phyloP scores from a whole-genome alignment of 2,329 filamentous ascomycete species.

The Xylaria sp. region DNA sequence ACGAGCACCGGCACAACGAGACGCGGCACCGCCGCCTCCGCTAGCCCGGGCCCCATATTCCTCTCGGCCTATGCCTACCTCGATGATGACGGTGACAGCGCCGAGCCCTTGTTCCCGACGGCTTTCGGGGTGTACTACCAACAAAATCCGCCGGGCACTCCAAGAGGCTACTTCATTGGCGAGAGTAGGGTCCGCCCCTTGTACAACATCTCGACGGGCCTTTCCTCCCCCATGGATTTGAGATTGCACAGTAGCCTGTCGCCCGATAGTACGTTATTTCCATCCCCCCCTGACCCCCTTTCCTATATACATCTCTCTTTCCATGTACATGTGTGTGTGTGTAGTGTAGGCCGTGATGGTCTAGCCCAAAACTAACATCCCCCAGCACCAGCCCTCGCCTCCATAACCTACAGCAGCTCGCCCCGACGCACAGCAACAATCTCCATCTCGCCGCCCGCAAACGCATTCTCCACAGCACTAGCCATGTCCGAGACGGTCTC shows the following conservation, averaged over 20 bases:
- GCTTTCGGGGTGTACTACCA: constrained; percentile 25
- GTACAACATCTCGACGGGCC: constrained; percentile 26
- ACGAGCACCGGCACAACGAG: not conserved
- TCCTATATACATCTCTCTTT: not conserved
- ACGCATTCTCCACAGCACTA: not conserved
- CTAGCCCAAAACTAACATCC: not conserved
- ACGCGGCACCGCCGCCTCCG: not conserved
- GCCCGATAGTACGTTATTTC: constrained; percentile 19
- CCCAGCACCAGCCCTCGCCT: constrained; percentile 25
- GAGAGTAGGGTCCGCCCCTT: constrained; percentile 10
- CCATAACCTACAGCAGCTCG: constrained; percentile 22
- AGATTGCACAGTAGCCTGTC: constrained; percentile 12
- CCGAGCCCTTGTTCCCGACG: constrained; percentile 21
- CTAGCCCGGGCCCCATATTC: not conserved
- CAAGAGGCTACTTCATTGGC: not conserved
- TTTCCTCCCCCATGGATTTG: constrained; percentile 10
- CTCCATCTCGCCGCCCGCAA: constrained; percentile 46
- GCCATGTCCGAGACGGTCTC: constrained; percentile 20
- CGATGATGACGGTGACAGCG: not conserved
- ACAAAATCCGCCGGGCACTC: not conserved
- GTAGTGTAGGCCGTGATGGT: not conserved
- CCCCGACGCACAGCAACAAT: constrained; percentile 37
- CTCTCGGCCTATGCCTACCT: not conserved
- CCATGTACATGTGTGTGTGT: not conserved
- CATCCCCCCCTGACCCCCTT: not conserved